Base-by-base conservation (phyloP, 176 grass and related monocot species). In the Saccharum spontaneum region DNA sequence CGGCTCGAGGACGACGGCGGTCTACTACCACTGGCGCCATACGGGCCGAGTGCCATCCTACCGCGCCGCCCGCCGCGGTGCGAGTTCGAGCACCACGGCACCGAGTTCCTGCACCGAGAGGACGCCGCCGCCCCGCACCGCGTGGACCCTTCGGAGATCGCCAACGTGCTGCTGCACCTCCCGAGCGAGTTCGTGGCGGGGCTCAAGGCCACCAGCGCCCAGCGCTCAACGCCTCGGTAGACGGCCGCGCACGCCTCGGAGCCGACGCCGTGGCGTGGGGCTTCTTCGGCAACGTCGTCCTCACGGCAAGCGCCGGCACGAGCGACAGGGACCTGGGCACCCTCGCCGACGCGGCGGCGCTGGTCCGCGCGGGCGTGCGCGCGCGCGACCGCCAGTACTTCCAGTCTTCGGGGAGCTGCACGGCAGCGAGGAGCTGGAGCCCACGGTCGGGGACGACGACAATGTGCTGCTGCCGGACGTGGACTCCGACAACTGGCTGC, bases 271-370 rank as follows among this genome's bases (percentile, higher is more conserved):
- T 87, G 5, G 77, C 89, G 3, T 34, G 17, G 5, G 44, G 80
- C 3, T 90, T 89, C 84, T 94, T 94, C 57, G 92, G 92, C 8
- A 85, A 44, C 40, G 20, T 83, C 59, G 89, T 94, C 17, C 84
- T 91, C 38, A 89, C 79, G 40, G 92, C 92, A 15, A 79, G 18
- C 17, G 63, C 89, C 2, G 34, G 7, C 38, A 24, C 85, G 0
- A 34, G 20, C 14, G 87, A 63, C 10, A 18, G 20, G 13, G 34
- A 44, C 12, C 49, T 92, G 31, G 63, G 66, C 4, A 37, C n/a
- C 8, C 81, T 86, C 22, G 59, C 67, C 12, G 79, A 82, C 22
- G 77, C 78, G 4, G 89, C 85, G 37, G 83, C 66, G n/a, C 22
- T 83, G 13, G 60, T 90, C n/a, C 86, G 83, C 5, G 44, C 86